Percentiles rank a stretch among this genome's conserved stretches.
phyloP scores from a whole-genome alignment of 768 basidiomycete genomes.

The Trametes punicea region DNA sequence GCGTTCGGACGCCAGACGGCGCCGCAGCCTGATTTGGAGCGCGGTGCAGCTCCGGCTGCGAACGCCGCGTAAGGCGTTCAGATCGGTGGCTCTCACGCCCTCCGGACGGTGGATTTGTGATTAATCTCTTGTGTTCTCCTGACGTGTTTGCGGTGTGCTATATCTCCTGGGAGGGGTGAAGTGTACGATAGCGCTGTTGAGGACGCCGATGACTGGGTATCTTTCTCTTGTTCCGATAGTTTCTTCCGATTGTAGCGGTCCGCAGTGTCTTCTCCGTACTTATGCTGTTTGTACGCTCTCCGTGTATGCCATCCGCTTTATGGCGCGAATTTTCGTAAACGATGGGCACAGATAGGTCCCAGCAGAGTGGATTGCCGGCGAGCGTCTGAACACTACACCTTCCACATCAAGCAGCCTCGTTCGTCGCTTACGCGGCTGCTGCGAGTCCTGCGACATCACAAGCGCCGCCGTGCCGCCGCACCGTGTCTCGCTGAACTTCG shows the following conservation, averaged over 20 bases:
- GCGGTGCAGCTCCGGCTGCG: conserved; percentile 22
- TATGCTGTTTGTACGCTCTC: not conserved
- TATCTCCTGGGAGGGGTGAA: not conserved
- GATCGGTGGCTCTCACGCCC: not conserved
- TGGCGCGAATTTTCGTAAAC: not conserved
- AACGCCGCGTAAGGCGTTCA: conserved; percentile 6
- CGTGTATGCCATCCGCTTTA: no score
- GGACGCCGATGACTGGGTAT: not conserved
- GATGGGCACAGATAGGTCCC: not conserved
- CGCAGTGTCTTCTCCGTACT: no score
- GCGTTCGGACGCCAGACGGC: conserved; percentile 20
- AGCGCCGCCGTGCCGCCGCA: no score
- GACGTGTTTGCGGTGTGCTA: not conserved
- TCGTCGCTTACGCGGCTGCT: conserved; percentile 1
- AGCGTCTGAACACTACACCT: conserved; percentile 9
- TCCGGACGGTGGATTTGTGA: no score
- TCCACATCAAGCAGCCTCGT: conserved; percentile 11
- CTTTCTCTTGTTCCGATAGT: not conserved
- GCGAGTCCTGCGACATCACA: no score
- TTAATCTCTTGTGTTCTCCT: no score
- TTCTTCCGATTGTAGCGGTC: not conserved
- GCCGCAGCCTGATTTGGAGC: conserved; percentile 26
- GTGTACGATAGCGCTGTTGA: conserved; percentile 1
- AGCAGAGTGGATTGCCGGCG: no score
- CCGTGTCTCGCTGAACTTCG: no score